phyloP scores from a whole-genome alignment of 2,329 filamentous ascomycete species.

The Cladophialophora immunda region DNA sequence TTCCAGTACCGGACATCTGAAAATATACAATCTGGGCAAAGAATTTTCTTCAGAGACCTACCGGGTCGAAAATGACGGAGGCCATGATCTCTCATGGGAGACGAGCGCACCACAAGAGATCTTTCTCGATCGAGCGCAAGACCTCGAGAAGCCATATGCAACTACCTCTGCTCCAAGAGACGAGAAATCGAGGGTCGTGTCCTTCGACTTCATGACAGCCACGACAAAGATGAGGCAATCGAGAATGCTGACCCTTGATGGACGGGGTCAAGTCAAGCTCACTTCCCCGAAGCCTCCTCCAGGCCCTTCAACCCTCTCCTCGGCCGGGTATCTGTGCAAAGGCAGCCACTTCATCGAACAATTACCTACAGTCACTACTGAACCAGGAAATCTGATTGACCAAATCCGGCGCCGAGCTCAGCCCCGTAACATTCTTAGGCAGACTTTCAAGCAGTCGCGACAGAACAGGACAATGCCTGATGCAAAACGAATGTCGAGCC shows the following conservation, averaged over 20 bases:
- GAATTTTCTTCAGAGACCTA: constrained; percentile 55
- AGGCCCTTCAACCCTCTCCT: constrained; percentile 30
- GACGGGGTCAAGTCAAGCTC: constrained; percentile 61
- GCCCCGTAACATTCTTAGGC: constrained; percentile 30
- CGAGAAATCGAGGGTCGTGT: constrained; percentile 62
- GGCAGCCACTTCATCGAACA: constrained; percentile 19
- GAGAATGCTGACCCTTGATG: constrained; percentile 61
- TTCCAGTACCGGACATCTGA: constrained; percentile 67
- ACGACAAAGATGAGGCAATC: constrained; percentile 56
- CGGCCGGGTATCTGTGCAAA: constrained; percentile 31
- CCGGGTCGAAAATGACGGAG: constrained; percentile 47
- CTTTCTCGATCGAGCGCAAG: constrained; percentile 56
- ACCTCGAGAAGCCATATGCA: constrained; percentile 56
- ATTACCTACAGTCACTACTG: not conserved
- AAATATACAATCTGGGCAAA: constrained; percentile 63
- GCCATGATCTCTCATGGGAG: constrained; percentile 43
- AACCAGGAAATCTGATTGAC: constrained; percentile 19
- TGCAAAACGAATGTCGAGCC: constrained; percentile 31
- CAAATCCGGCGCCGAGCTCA: constrained; percentile 30
- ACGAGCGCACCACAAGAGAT: constrained; percentile 54
- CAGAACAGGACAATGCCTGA: constrained; percentile 27
- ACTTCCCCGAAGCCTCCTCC: constrained; percentile 45
- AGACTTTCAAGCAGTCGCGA: constrained; percentile 32
- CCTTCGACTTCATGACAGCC: constrained; percentile 68
- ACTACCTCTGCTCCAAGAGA: constrained; percentile 53